Base-by-base conservation (phyloP, 2,329 filamentous ascomycete genomes). In the Xylariaceae sp. region DNA sequence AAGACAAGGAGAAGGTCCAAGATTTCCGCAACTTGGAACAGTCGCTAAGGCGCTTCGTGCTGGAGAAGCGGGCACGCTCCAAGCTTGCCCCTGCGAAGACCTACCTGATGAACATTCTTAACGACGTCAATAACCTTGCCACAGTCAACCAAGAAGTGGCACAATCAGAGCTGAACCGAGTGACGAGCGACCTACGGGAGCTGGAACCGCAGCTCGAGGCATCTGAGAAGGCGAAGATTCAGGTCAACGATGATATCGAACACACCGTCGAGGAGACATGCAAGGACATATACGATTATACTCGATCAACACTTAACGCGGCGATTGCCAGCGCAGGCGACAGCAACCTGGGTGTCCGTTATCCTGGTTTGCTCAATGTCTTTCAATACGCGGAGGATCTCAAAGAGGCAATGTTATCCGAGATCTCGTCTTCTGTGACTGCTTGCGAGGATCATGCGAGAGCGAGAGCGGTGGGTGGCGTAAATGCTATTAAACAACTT, bases 81-180 rank as follows among this genome's bases (percentile, higher is more conserved):
- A 98, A 98, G 69, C 77, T 98, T 45, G 91, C 93, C 1, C 93
- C 93, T 4, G 93, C 93, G 6, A 90, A 89, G 66, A 97, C 91
- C 2, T 98, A 98, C 60, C 79, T 98, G 1, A 72, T 95, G 55
- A 98, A 98, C 63, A 85, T 97, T 19, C 75, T 98, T 26, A 85
- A 88, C 53, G 93, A 98, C 57, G 74, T 98, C 44, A 74, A 89
- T 58, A 83, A 81, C 3, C 73, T 98, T 32, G 91, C 91, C 4
- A 81, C 75, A 0, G 88, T 95, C 54, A 98, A 98, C 63, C 76
- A 83, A 19, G 88, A 95, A 50, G 85, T 96, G 19, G 89, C 90
- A 2, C 81, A 89, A 54, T 77, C 83, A 8, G 93, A 98, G 64
- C 72, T 97, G 11, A 81, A 93, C 44, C 80, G 90, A 19, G 88